phyloP scores from a whole-genome alignment of 176 grass and related monocot species.

The Thalia dealbata region DNA sequence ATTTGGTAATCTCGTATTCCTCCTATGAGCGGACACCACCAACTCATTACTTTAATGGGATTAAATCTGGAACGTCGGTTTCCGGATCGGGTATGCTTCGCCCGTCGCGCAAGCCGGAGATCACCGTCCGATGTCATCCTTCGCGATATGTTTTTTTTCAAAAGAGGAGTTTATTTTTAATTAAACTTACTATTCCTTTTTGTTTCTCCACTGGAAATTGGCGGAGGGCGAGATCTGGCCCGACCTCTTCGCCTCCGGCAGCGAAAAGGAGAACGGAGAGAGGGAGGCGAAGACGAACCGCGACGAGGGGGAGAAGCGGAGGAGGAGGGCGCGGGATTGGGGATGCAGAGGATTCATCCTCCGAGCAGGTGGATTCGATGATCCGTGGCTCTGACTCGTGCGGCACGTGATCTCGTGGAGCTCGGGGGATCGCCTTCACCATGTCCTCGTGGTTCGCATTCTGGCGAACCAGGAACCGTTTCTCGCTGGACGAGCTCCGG shows the following conservation, averaged over 20 bases:
- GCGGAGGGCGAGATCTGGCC: background rate
- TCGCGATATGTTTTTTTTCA: background rate
- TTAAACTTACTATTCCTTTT: background rate
- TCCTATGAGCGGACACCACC: no score
- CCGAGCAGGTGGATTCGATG: background rate
- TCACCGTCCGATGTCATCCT: background rate
- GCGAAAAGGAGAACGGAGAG: background rate
- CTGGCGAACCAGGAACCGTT: conserved; percentile 83
- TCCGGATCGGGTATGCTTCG: background rate
- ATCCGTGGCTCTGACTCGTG: conserved; percentile 7
- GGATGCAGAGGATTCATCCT: background rate
- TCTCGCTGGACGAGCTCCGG: conserved; percentile 95
- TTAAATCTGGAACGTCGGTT: background rate
- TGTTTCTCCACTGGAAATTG: background rate
- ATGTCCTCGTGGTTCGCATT: conserved; percentile 74
- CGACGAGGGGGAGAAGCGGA: background rate
- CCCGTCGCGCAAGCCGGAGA: background rate
- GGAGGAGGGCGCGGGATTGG: background rate
- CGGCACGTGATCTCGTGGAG: conserved; percentile 9
- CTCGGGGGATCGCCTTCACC: background rate
- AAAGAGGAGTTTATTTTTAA: no score
- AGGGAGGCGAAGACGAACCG: background rate
- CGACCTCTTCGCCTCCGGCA: background rate
- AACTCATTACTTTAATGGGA: background rate
- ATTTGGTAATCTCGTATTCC: no score